phyloP scores from a whole-genome alignment of 2,329 filamentous ascomycete genomes.

The Fusarium nelsonii region DNA sequence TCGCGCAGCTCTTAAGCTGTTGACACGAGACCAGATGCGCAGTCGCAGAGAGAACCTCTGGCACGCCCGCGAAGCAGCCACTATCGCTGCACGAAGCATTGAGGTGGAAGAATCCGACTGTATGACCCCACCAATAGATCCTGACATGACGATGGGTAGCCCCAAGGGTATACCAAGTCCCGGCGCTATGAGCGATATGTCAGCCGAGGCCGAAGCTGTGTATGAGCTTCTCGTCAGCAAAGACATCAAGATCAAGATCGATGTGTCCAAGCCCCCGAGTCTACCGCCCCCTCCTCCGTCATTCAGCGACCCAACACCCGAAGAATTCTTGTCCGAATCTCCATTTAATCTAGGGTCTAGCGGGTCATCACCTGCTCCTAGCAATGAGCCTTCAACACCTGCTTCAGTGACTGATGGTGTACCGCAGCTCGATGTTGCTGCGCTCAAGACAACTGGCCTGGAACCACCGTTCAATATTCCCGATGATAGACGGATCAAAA shows the following conservation, averaged over 20 bases:
- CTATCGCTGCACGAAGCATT: constrained; percentile 53
- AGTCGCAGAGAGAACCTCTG: constrained; percentile 57
- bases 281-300: constrained; percentile 13
- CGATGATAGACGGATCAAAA: constrained; percentile 49
- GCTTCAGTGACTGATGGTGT: constrained; percentile 35
- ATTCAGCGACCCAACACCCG: constrained; percentile 38
- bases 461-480: constrained; percentile 49
- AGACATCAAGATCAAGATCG: constrained; percentile 27
- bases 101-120: constrained; percentile 51
- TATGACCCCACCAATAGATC: neutral
- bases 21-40: constrained; percentile 50
- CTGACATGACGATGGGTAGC: neutral
- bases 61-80: constrained; percentile 51
- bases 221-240: neutral
- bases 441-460: constrained; percentile 18
- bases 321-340: neutral
- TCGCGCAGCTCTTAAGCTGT: constrained; percentile 54
- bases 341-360: neutral
- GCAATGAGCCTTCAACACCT: constrained; percentile 21
- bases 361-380: constrained; percentile 12
- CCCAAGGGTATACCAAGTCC: neutral
- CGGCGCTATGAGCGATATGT: neutral
- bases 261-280: constrained; percentile 17
- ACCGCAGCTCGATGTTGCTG: constrained; percentile 24
- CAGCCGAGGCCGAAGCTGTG: neutral